Evolutionary conservation across 495 filamentous ascomycete genomes (phyloP).

Genomic region (Podospora sp.): DNA sequence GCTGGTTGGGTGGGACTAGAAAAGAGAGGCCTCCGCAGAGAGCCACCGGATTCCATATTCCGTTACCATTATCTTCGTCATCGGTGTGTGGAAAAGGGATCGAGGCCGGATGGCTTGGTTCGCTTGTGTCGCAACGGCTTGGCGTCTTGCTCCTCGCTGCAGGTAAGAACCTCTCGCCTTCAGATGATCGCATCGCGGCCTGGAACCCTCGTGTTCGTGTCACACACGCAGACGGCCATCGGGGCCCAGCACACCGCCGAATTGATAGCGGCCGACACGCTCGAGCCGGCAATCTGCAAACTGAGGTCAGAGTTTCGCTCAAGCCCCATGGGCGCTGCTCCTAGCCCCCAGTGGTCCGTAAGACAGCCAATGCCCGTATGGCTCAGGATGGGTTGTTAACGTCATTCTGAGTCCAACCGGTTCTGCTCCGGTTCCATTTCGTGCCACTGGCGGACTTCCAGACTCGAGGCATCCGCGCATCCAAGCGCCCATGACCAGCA

Average conservation of each 20-base stretch:
- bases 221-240: not conserved
- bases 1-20: not conserved
- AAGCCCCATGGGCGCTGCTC: not conserved
- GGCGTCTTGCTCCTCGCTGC: not conserved
- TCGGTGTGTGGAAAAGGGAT: not conserved
- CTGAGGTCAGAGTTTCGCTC: constrained; percentile 1
- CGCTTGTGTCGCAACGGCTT: not conserved
- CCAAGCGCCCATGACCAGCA: not conserved
- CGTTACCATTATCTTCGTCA: not conserved
- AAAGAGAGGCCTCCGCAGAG: not conserved
- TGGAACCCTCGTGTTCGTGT: not conserved
- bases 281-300: not conserved
- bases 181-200: not conserved
- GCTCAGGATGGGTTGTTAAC: not conserved
- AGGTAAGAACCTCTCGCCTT: not conserved
- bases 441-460: not conserved
- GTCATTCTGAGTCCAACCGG: constrained; percentile 2
- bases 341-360: not conserved
- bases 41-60: not conserved
- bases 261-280: not conserved
- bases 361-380: constrained; percentile 1
- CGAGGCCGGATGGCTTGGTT: not conserved
- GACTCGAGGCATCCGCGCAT: not conserved
- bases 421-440: constrained; percentile 3
- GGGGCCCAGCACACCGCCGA: not conserved